Conservation (phyloP, 768 basidiomycete genomes). For the Lyophyllum semitale region DNA sequence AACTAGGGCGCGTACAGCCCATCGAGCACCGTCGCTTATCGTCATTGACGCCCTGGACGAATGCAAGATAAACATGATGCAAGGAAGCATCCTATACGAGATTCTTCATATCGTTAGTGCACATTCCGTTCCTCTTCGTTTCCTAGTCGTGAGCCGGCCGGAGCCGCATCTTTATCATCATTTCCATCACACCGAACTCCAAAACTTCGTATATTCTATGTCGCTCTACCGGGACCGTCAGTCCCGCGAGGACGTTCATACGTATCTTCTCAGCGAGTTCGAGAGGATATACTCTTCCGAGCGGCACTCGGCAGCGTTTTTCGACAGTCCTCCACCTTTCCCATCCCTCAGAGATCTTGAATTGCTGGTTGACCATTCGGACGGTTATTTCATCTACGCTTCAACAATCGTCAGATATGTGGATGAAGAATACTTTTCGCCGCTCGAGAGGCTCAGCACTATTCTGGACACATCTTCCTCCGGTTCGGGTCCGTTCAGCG, state of each 20-base stretch:
- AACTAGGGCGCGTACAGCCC: not conserved
- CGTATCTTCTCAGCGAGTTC: not conserved
- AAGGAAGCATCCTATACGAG: not conserved
- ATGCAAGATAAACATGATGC: not conserved
- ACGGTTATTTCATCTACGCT: not conserved
- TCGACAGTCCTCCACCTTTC: not conserved
- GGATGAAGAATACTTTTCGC: not conserved
- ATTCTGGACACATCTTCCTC: not conserved
- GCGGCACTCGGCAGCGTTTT: not conserved
- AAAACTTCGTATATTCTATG: not conserved
- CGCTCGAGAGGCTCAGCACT: not conserved
- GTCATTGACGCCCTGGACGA: conserved; percentile 1
- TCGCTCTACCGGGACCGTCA: not conserved
- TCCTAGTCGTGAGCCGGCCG: conserved; percentile 3
- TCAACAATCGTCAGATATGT: not conserved
- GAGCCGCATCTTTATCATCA: not conserved
- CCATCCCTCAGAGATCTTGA: not conserved
- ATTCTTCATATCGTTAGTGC: not conserved
- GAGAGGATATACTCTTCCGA: not conserved
- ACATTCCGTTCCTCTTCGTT: not conserved
- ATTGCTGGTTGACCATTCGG: not conserved
- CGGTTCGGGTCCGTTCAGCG: not conserved
- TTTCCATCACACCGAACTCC: not conserved
- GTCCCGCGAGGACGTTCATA: not conserved
- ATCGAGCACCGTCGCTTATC: not conserved